Base-by-base conservation (phyloP, 2,329 filamentous ascomycete genomes). In the Paraphaeosphaeria minitans region DNA sequence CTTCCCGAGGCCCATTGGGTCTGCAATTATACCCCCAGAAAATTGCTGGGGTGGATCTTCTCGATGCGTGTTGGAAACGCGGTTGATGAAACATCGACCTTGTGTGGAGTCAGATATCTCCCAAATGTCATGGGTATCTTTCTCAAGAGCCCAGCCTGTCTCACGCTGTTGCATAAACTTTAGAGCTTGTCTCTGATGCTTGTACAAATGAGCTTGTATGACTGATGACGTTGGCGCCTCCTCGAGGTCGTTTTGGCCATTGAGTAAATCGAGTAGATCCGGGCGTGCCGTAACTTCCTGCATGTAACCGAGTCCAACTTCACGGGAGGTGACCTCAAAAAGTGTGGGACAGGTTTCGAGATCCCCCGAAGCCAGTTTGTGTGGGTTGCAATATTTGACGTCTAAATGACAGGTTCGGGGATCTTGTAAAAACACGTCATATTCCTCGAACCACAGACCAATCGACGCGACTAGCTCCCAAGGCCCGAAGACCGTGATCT, bases 1-100 rank as follows among this genome's bases (percentile, higher is more conserved):
- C 39, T 68, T 68, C 13, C 65, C 65, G 2, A 68, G 55, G 9
- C 65, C 65, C 63, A 68, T 66, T 4, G 50, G 37, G 50, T 68
- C 65, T 29, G 65, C 65, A 22, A 68, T 51, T 31, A 68, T 62
- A 2, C 65, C 63, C 62, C 37, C 48, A 42, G n/a, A 50, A 61
- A 49, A 60, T 54, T 31, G 29, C 29, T 31, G 29, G 9, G 46
- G 46, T 31, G 46, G 46, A 31, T 49, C 46, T 12, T 49, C 4
- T 33, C 35, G 46, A 33, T 49, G 46, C 16, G 13, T 21, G 27
- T 49, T 49, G 4, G 27, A 33, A 21, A 49, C 16, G 2, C 46
- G 46, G 33, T 49, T 49, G n/a, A 49, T 33, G 21, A 33, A 49
- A 16, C 14, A 21, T 16, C 24, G 27, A 10, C 24, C 46, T 33